These are phyloP conservation scores for Acacia crassicarpa DNA, from an alignment of 306 rosid genomes.

Conservation along the genomic window DNA sequence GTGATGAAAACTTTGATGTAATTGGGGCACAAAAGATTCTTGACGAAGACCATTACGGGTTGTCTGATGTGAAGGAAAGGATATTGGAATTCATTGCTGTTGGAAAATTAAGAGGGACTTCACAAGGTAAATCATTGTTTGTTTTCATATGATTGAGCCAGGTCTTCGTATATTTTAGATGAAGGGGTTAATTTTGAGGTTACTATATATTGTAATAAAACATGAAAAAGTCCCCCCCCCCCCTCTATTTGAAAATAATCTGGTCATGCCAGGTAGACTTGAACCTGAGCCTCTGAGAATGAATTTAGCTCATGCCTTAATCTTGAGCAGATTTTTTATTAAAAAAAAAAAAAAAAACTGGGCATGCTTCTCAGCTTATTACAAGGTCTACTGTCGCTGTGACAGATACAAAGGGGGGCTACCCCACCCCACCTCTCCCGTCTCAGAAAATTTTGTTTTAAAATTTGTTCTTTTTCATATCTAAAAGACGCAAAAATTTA, in stretches of 20 bases:
- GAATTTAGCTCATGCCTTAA: neutral
- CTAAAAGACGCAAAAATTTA: no score
- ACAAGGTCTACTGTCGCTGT: neutral
- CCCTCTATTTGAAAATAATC: neutral
- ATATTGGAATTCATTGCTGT: constrained; percentile 98
- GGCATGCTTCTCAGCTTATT: neutral
- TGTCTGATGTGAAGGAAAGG: constrained; percentile 94
- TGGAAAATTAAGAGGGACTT: constrained; percentile 91
- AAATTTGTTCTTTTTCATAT: no score
- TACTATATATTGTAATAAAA: neutral
- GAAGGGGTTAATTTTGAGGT: neutral
- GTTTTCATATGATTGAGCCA: constrained; percentile 7
- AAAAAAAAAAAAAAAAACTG: no score
- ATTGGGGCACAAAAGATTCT: constrained; percentile 86
- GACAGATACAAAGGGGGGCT: neutral
- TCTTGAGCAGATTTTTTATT: neutral
- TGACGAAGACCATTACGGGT: constrained; percentile 98
- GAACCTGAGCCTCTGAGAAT: neutral
- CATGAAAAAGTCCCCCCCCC: neutral
- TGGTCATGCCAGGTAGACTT: neutral
- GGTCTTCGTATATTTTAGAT: neutral
- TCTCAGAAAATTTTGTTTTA: no score
- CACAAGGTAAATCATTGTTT: constrained; percentile 71
- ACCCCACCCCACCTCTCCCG: no score
- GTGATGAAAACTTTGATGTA: constrained; percentile 96